Conservation (phyloP, 2,329 filamentous ascomycete species). For the Verticillium longisporum region DNA sequence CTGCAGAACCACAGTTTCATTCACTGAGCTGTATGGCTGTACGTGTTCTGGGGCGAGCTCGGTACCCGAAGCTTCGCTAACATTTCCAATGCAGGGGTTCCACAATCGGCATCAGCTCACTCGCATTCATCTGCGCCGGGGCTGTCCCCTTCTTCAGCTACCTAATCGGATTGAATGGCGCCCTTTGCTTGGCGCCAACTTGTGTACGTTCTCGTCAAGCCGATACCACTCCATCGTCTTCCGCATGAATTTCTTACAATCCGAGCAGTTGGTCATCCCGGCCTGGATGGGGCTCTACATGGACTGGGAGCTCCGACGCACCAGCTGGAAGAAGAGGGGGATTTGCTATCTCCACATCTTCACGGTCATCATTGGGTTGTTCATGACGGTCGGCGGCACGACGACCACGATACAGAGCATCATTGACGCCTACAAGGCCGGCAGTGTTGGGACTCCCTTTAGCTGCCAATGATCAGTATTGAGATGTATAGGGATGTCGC, state of each 20-base stretch:
- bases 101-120: constrained; percentile 12
- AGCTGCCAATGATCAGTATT: constrained; percentile 7
- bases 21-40: constrained; percentile 27
- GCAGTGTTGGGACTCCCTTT: constrained; percentile 14
- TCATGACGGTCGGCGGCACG: constrained; percentile 17
- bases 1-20: constrained; percentile 22
- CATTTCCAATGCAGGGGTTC: constrained; percentile 8
- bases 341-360: constrained; percentile 12
- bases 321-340: constrained; percentile 5
- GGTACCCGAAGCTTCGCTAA: neutral
- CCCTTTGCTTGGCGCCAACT: constrained; percentile 19
- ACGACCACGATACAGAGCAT: constrained; percentile 19
- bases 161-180: constrained; percentile 16
- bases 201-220: constrained; percentile 13
- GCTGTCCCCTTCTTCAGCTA: constrained; percentile 19
- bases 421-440: constrained; percentile 15
- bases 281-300: constrained; percentile 16
- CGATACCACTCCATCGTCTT: no score
- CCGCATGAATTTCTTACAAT: no score
- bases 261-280: constrained; percentile 14
- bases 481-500: neutral
- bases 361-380: constrained; percentile 13
- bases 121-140: constrained; percentile 14
- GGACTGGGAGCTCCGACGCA: constrained; percentile 3
- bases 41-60: neutral